A percentile compares a stretch with the other conserved stretches of the same genome.
Conservation (phyloP, 2,329 filamentous ascomycete species). For the Lachnellula occidentalis region DNA sequence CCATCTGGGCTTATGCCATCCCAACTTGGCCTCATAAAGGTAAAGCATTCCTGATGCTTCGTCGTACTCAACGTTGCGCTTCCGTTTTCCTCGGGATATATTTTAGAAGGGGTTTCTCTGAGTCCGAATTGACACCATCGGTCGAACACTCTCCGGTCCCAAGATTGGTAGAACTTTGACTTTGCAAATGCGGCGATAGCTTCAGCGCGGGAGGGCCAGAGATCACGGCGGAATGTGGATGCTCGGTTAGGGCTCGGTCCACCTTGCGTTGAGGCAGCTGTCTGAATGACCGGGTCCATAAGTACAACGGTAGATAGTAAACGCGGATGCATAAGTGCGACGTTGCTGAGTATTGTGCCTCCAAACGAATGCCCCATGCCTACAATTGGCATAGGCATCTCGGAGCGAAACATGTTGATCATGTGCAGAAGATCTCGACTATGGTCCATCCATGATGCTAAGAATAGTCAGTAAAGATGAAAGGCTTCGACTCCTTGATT, state of each 20-base stretch:
- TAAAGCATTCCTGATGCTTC: conserved; percentile 83
- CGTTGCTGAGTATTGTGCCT: conserved; percentile 64
- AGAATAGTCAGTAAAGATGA: conserved; percentile 8
- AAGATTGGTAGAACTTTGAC: conserved; percentile 71
- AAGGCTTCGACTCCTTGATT: background rate
- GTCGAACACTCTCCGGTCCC: conserved; percentile 77
- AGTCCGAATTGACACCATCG: conserved; percentile 69
- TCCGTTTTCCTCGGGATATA: conserved; percentile 44
- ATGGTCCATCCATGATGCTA: conserved; percentile 82
- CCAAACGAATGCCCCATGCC: conserved; percentile 90
- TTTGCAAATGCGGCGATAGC: conserved; percentile 63
- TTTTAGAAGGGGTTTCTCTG: conserved; percentile 61
- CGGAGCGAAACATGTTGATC: conserved; percentile 73
- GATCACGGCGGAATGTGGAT: conserved; percentile 69
- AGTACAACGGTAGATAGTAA: conserved; percentile 71
- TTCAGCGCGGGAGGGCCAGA: conserved; percentile 70
- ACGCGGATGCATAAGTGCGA: conserved; percentile 73
- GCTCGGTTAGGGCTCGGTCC: conserved; percentile 44
- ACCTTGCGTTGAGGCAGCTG: conserved; percentile 36
- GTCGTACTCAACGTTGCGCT: conserved; percentile 72
- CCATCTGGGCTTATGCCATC: conserved; percentile 31
- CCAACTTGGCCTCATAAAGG: conserved; percentile 60
- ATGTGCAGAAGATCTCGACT: conserved; percentile 78
- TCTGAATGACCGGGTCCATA: conserved; percentile 76
- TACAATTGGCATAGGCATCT: conserved; percentile 74